Evolutionary conservation across 192 early-diverging fungal genomes (phyloP), one percentile per base, ranked within the genome.

Genomic region (Piromyces sp.): DNA sequence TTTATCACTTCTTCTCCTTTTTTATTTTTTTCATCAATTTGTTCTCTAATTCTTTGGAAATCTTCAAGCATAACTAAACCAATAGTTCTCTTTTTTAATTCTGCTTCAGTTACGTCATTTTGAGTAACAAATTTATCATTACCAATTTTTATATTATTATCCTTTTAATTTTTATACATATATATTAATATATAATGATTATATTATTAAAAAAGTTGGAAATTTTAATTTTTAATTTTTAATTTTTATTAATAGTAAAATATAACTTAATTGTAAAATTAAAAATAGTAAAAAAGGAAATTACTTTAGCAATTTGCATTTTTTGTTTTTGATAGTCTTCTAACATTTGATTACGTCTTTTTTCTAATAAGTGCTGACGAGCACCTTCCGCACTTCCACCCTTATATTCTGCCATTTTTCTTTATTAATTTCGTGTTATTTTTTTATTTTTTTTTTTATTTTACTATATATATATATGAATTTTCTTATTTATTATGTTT

Each of bases 31-130:
- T 83, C 83, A 68, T 98, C 93, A 4, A 97, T 85, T 40, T 93
- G 90, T 82, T 92, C 90, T 37, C 93, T 87, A 80, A 96, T 96
- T 79, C 94, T 91, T 79, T 94, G 92, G 82, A 96, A 98, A 79
- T 98, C 96, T 81, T 94, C 92, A 30, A 97, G 88, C 81, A 93
- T 88, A 2, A 96, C 95, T 30, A 98, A 87, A 58, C 96, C 96
- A 78, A 97, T 89, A 1, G 96, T 97, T 42, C 93, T 92, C n/a
- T 88, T 90, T 84, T 95, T 97, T 31, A 98, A 89, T 30, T 93
- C 92, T 81, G 89, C 90, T 82, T 98, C 96, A 3, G 95, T 91
- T 84, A 89, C 90, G 37, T 90, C 91, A 51, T 91, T 88, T 40
- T 95, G 92, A 14, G 90, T 83, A 1, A 96, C 93, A 84, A 97